These are phyloP conservation scores for Penicillium waksmanii DNA, from an alignment of 495 filamentous ascomycete species.

Conservation along the genomic window DNA sequence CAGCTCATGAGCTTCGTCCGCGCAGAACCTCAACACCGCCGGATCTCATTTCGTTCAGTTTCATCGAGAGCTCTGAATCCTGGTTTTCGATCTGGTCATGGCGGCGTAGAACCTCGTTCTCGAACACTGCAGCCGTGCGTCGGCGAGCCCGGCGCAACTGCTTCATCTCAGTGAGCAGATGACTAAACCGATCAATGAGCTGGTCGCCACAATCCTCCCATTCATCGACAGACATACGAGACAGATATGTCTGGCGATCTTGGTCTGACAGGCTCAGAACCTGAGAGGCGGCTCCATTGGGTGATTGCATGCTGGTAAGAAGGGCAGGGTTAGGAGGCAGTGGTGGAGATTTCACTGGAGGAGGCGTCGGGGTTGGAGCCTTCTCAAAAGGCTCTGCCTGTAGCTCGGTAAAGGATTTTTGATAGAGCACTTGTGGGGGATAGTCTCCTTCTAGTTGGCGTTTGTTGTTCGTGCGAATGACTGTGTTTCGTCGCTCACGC, in stretches of 20 bases:
- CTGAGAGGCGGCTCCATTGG: constrained; percentile 35
- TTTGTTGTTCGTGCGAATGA: constrained; percentile 41
- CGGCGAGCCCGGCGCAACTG: constrained; percentile 67
- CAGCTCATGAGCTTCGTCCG: constrained; percentile 37
- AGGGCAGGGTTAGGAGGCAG: constrained; percentile 21
- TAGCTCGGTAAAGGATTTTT: constrained; percentile 47
- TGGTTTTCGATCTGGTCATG: constrained; percentile 47
- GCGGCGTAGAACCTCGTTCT: constrained; percentile 64
- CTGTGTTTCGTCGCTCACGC: constrained; percentile 25
- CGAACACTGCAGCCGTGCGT: constrained; percentile 64
- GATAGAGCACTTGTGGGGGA: constrained; percentile 43
- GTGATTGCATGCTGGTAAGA: constrained; percentile 15
- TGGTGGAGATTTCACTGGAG: constrained; percentile 26
- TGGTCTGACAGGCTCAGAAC: constrained; percentile 34
- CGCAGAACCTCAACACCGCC: constrained; percentile 48
- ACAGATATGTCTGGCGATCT: constrained; percentile 65
- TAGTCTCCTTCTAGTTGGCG: constrained; percentile 46
- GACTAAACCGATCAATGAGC: constrained; percentile 70
- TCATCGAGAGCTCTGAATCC: constrained; percentile 39
- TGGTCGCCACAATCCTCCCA: constrained; percentile 87
- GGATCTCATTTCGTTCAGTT: constrained; percentile 48
- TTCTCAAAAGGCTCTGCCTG: constrained; percentile 52
- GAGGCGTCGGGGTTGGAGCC: constrained; percentile 30
- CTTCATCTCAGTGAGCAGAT: constrained; percentile 65
- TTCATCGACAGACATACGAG: constrained; percentile 65